Evolutionary conservation across 352 stramenopile species (phyloP).

Genomic region (Ophiocytium majus): DNA sequence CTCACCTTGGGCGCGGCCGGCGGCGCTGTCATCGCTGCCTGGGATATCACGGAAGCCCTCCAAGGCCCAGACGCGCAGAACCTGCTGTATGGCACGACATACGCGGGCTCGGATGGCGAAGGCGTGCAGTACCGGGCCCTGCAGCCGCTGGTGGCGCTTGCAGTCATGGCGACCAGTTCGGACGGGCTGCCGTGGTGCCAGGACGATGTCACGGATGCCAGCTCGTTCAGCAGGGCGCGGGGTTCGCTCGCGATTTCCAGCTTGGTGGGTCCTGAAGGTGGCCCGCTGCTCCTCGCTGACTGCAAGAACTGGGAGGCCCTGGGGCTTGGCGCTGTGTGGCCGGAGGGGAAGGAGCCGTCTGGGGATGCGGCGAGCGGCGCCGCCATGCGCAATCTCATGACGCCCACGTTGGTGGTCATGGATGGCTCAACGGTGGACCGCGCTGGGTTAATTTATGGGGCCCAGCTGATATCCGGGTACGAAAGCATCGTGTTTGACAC

Average conservation of each 20-base stretch:
- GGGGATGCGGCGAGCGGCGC: neutral
- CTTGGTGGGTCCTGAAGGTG: neutral
- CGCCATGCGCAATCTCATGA: neutral
- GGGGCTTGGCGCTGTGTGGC: neutral
- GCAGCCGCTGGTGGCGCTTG: neutral
- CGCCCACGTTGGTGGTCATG: neutral
- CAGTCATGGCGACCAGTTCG: neutral
- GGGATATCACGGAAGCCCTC: neutral
- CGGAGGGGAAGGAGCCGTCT: neutral
- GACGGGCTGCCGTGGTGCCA: neutral
- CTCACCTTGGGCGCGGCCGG: neutral
- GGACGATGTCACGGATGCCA: neutral
- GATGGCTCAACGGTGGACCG: neutral
- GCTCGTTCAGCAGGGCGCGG: neutral
- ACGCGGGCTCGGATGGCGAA: neutral
- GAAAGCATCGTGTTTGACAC: neutral
- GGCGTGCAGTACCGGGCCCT: neutral
- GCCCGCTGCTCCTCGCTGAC: neutral
- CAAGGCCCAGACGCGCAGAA: neutral
- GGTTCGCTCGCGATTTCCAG: too few relatives aligned
- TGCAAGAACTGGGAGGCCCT: neutral
- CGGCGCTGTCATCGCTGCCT: neutral
- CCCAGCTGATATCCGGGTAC: too few relatives aligned
- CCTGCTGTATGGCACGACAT: neutral
- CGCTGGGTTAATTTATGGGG: neutral